Evolutionary conservation across 2,329 filamentous ascomycete species (phyloP).

Genomic region (Dactylellina drechsleri): DNA sequence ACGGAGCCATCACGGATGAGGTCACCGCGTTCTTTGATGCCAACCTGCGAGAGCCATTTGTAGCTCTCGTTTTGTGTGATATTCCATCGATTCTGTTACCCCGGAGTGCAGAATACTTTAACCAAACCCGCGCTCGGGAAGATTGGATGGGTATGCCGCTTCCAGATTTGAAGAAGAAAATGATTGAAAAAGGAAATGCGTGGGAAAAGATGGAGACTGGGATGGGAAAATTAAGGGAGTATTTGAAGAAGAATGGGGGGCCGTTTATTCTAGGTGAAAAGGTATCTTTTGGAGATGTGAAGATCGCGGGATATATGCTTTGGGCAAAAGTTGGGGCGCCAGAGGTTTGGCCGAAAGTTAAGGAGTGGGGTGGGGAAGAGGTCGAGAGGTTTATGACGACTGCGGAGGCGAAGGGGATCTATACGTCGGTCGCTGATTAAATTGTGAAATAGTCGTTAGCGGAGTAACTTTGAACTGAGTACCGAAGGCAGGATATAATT

Average conservation of each 20-base stretch:
- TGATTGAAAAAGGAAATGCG: constrained; percentile 58
- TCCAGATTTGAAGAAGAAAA: constrained; percentile 65
- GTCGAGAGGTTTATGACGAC: constrained; percentile 36
- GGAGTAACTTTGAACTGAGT: no score
- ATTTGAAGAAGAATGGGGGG: constrained; percentile 60
- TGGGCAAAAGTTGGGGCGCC: constrained; percentile 31
- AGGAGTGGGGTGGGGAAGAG: constrained; percentile 41
- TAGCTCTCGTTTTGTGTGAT: constrained; percentile 58
- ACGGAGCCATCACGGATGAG: constrained; percentile 64
- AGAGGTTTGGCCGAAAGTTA: constrained; percentile 26
- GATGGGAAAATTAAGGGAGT: constrained; percentile 59
- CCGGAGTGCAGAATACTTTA: constrained; percentile 69
- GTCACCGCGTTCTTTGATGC: constrained; percentile 8
- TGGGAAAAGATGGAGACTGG: constrained; percentile 60
- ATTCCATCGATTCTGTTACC: constrained; percentile 67
- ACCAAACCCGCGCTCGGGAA: constrained; percentile 62
- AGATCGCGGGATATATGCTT: constrained; percentile 58
- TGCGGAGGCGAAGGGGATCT: constrained; percentile 23
- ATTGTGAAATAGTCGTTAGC: no score
- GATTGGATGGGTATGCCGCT: constrained; percentile 64
- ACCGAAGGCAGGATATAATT: not conserved
- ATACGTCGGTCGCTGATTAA: constrained; percentile 21
- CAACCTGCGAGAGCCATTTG: constrained; percentile 44
- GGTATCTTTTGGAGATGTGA: constrained; percentile 63
- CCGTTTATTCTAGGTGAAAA: constrained; percentile 61